Percentiles rank a stretch among this genome's conserved stretches.
These are phyloP conservation scores for Macrophomina phaseolina DNA, from an alignment of 2,329 filamentous ascomycete genomes.

Conservation along the genomic window DNA sequence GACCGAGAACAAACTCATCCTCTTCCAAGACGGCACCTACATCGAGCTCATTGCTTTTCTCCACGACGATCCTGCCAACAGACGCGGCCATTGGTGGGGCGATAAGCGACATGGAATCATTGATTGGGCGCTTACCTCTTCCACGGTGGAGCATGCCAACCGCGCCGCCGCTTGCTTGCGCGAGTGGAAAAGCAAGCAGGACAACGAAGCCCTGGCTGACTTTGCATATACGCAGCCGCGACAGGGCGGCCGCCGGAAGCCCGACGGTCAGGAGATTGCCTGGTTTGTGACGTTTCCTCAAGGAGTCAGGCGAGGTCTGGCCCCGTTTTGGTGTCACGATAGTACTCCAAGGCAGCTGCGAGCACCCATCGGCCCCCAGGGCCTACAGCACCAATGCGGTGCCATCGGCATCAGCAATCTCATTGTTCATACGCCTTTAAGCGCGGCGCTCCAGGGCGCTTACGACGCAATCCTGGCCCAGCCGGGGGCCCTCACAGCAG, in stretches of 20 bases:
- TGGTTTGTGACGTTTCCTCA: slow-evolving; percentile 64
- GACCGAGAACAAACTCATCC: slow-evolving; percentile 67
- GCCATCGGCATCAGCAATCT: slow-evolving; percentile 52
- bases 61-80: slow-evolving; percentile 48
- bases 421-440: slow-evolving; percentile 34
- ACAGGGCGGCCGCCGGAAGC: slow-evolving; percentile 36
- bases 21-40: slow-evolving; percentile 69
- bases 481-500: not conserved
- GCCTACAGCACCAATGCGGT: slow-evolving; percentile 57
- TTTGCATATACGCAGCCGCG: slow-evolving; percentile 3
- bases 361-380: slow-evolving; percentile 55
- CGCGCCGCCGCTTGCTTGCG: not conserved
- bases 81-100: slow-evolving; percentile 64
- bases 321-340: slow-evolving; percentile 70
- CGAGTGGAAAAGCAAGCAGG: slow-evolving; percentile 7
- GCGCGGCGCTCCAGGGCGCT: slow-evolving; percentile 2
- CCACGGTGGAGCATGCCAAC: slow-evolving; percentile 31
- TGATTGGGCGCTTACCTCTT: slow-evolving; percentile 65
- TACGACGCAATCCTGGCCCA: slow-evolving; percentile 11
- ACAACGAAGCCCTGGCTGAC: not conserved
- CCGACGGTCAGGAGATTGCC: slow-evolving; percentile 62
- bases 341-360: slow-evolving; percentile 61
- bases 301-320: slow-evolving; percentile 53
- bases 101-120: slow-evolving; percentile 58
- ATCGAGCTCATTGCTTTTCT: slow-evolving; percentile 71